Percentiles rank a stretch among this genome's conserved stretches.
These are phyloP conservation scores for Alternaria postmessia DNA, from an alignment of 2,329 filamentous ascomycete genomes.

Conservation along the genomic window DNA sequence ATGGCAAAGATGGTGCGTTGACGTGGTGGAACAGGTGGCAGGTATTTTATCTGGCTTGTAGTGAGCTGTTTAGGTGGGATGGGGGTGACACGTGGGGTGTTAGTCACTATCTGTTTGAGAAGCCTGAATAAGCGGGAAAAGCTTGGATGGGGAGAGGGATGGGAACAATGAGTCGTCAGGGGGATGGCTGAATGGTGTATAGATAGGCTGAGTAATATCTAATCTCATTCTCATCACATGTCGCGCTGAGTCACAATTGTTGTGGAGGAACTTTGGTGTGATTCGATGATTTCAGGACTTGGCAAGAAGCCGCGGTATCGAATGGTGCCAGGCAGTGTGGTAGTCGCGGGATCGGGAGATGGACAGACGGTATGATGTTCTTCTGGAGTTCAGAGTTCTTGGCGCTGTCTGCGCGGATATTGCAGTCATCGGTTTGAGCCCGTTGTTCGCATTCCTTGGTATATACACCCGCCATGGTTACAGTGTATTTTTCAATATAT, in stretches of 20 bases:
- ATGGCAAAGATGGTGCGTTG: constrained; percentile 65
- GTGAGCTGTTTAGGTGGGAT: constrained; percentile 72
- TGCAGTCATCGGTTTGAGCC: not conserved
- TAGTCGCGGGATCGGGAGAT: not conserved
- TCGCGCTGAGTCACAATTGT: not conserved
- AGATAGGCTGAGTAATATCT: not conserved
- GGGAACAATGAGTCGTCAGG: not conserved
- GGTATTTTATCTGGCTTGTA: constrained; percentile 76
- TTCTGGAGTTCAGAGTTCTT: not conserved
- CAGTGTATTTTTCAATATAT: not conserved
- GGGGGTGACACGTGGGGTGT: constrained; percentile 74
- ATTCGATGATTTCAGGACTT: not conserved
- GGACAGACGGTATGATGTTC: not conserved
- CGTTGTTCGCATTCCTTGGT: not conserved
- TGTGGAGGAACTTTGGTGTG: not conserved
- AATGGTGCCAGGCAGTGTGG: not conserved
- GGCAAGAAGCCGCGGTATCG: not conserved
- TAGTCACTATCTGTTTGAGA: constrained; percentile 72
- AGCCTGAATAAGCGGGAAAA: constrained; percentile 47
- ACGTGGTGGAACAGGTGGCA: constrained; percentile 77
- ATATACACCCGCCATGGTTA: not conserved
- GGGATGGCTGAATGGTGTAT: not conserved
- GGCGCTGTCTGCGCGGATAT: constrained; percentile 5
- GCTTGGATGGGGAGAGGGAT: not conserved
- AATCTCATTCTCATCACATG: not conserved